A percentile compares a stretch with the other conserved stretches of the same genome.
These are phyloP conservation scores for Larix kaempferi DNA, from an alignment of 75 land plant genomes.

Conservation along the genomic window DNA sequence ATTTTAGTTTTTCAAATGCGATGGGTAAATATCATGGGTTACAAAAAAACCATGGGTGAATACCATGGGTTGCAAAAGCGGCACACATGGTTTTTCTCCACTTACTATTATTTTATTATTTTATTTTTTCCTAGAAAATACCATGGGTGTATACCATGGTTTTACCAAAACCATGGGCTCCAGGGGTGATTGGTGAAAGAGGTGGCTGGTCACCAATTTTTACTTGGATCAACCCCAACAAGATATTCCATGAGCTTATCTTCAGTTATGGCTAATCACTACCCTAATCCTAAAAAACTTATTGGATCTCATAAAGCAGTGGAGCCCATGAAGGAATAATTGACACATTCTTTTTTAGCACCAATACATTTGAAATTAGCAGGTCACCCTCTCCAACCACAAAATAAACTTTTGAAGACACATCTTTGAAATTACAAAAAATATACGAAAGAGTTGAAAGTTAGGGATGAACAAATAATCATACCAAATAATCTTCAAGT, in stretches of 20 bases:
- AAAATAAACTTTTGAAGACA: slow-evolving; percentile 23
- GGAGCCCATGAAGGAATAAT: slow-evolving; percentile 45
- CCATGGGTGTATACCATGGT: no score
- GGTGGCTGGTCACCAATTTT: no score
- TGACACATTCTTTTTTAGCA: slow-evolving; percentile 22
- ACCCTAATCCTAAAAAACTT: slow-evolving; percentile 30
- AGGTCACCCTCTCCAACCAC: slow-evolving; percentile 20
- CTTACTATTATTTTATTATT: no score
- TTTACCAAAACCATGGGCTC: no score
- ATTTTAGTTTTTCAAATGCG: no score
- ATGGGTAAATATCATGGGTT: no score
- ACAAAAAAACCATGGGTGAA: no score
- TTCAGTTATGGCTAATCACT: slow-evolving; percentile 33
- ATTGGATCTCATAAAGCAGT: slow-evolving; percentile 46
- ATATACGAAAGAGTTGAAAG: slow-evolving; percentile 54
- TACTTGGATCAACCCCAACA: neutral
- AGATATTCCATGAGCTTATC: slow-evolving; percentile 25
- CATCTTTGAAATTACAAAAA: slow-evolving; percentile 22
- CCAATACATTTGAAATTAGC: slow-evolving; percentile 18
- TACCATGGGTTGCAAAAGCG: no score
- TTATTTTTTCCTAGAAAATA: no score
- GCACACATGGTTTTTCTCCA: no score
- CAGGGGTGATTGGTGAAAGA: no score
- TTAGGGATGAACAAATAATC: slow-evolving; percentile 61
- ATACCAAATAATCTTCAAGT: slow-evolving; percentile 87